Evolutionary conservation across 2,329 filamentous ascomycete genomes (phyloP).

Genomic region (Alternaria postmessia): DNA sequence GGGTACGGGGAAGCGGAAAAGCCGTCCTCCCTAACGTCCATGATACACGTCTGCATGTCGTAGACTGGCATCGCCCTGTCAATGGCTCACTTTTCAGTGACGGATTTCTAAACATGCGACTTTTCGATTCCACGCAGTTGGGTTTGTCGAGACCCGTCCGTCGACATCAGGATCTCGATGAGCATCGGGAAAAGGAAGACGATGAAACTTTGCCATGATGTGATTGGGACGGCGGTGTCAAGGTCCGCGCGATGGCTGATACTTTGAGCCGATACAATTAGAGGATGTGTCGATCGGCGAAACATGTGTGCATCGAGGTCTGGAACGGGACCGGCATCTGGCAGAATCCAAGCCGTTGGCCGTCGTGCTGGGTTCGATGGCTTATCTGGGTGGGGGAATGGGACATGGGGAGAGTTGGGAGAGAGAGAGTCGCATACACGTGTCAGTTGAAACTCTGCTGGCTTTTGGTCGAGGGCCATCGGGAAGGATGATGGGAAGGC

Average conservation of each 20-base stretch:
- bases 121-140: not conserved
- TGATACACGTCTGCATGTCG: not conserved
- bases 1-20: constrained; percentile 6
- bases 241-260: constrained; percentile 7
- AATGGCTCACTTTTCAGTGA: not conserved
- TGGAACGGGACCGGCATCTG: constrained; percentile 21
- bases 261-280: constrained; percentile 15
- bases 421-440: not conserved
- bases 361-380: not conserved
- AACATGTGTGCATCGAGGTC: constrained; percentile 21
- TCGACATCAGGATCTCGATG: constrained; percentile 7
- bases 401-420: too few species aligned
- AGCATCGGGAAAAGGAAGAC: constrained; percentile 14
- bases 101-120: not conserved
- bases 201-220: not conserved
- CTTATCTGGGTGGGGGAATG: not conserved
- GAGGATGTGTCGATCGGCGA: constrained; percentile 21
- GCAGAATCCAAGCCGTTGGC: constrained; percentile 19
- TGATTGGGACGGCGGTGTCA: constrained; percentile 8
- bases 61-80: not conserved
- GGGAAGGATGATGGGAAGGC: not conserved
- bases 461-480: not conserved
- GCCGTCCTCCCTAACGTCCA: not conserved
- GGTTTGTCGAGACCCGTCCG: not conserved
- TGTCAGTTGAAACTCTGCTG: not conserved